A percentile compares a stretch with the other conserved stretches of the same genome.
These are phyloP conservation scores for Jamesozyma rosinii DNA, from an alignment of 805 yeast species.

Conservation along the genomic window DNA sequence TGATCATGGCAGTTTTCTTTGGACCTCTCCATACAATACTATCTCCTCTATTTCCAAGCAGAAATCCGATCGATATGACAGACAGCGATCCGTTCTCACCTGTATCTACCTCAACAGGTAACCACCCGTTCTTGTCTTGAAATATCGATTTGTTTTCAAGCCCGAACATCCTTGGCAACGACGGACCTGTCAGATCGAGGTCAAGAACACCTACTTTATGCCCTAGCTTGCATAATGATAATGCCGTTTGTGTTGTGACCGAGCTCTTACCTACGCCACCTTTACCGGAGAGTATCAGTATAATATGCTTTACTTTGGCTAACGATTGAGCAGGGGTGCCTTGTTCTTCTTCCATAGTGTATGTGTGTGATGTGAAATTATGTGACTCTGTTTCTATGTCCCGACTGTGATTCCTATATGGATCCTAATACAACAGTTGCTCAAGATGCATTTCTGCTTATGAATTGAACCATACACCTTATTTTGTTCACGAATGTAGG, in stretches of 20 bases:
- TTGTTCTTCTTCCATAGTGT: slow-evolving; percentile 6
- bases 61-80: slow-evolving; percentile 82
- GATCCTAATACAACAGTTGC: no score
- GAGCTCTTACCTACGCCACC: slow-evolving; percentile 98
- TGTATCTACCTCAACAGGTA: slow-evolving; percentile 54
- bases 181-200: slow-evolving; percentile 93
- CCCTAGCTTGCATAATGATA: slow-evolving; percentile 64
- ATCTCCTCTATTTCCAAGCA: slow-evolving; percentile 73
- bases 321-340: slow-evolving; percentile 30
- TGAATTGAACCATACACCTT: no score
- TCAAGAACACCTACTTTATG: slow-evolving; percentile 88
- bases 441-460: no score
- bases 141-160: slow-evolving; percentile 69
- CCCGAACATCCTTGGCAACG: slow-evolving; percentile 93
- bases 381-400: no score
- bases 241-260: slow-evolving; percentile 86
- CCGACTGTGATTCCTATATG: no score
- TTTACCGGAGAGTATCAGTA: slow-evolving; percentile 82
- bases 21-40: slow-evolving; percentile 99
- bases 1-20: slow-evolving; percentile 93
- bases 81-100: slow-evolving; percentile 40
- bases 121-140: slow-evolving; percentile 82
- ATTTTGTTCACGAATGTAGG: no score
- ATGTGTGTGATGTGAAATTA: no score
- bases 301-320: slow-evolving; percentile 58